Percentiles rank a stretch among this genome's conserved stretches.
These are phyloP conservation scores for Lipomyces starkeyi DNA, from an alignment of 805 yeast genomes.

Conservation along the genomic window DNA sequence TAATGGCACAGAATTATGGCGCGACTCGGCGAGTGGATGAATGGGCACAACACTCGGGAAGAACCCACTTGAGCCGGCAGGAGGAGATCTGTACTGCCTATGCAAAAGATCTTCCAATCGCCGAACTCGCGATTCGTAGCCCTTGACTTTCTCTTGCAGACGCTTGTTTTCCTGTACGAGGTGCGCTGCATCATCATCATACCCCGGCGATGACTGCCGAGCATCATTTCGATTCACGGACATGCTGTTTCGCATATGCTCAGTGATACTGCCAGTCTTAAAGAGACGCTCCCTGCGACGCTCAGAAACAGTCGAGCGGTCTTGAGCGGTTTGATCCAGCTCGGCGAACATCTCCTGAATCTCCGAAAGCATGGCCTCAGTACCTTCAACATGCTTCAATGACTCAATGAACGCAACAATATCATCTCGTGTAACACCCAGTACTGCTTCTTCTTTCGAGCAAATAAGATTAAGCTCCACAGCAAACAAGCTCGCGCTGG, in stretches of 20 bases:
- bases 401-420: conserved; percentile 38
- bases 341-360: conserved; percentile 43
- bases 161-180: conserved; percentile 19
- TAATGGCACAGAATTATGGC: conserved; percentile 22
- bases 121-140: conserved; percentile 72
- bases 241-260: conserved; percentile 27
- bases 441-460: conserved; percentile 18
- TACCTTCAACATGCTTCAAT: conserved; percentile 39
- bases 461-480: conserved; percentile 37
- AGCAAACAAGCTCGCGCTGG: conserved; percentile 33
- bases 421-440: conserved; percentile 28
- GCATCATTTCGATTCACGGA: conserved; percentile 19
- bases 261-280: conserved; percentile 25
- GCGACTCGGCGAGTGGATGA: conserved; percentile 16
- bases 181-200: neutral
- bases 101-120: conserved; percentile 79
- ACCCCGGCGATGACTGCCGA: conserved; percentile 15
- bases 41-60: conserved; percentile 4
- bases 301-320: conserved; percentile 8
- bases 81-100: conserved; percentile 55
- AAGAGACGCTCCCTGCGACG: conserved; percentile 28
- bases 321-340: conserved; percentile 17
- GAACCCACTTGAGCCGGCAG: conserved; percentile 21
- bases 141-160: conserved; percentile 55
- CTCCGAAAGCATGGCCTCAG: conserved; percentile 42